Percentiles rank a stretch among this genome's conserved stretches.
These are phyloP conservation scores for Scutellaria minor DNA, from an alignment of 257 asterid species.

Conservation along the genomic window DNA sequence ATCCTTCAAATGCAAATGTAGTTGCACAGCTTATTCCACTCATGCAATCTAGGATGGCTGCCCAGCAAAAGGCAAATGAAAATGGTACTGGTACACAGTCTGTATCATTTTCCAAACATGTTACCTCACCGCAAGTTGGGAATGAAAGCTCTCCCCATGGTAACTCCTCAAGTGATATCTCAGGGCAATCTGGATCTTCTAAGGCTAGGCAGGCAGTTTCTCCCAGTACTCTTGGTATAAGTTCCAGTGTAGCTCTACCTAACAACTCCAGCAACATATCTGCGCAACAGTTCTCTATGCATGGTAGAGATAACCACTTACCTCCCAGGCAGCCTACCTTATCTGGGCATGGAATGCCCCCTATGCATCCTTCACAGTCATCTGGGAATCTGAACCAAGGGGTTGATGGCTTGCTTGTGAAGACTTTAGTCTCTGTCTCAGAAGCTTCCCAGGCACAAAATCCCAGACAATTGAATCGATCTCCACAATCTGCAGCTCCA, in stretches of 20 bases:
- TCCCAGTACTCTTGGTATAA: slow-evolving; percentile 56
- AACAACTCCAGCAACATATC: slow-evolving; percentile 55
- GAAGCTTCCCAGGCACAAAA: slow-evolving; percentile 68
- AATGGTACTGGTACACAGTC: slow-evolving; percentile 56
- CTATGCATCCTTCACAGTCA: slow-evolving; percentile 53
- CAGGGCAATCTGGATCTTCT: slow-evolving; percentile 80
- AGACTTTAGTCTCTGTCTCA: slow-evolving; percentile 48
- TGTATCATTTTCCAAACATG: slow-evolving; percentile 61
- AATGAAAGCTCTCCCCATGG: slow-evolving; percentile 85
- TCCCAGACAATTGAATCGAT: slow-evolving; percentile 59
- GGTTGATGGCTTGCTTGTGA: slow-evolving; percentile 56
- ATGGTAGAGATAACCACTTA: slow-evolving; percentile 70
- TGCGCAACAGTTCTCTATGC: slow-evolving; percentile 67
- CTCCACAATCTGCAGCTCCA: slow-evolving; percentile 65
- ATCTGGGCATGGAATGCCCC: slow-evolving; percentile 69
- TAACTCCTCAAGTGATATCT: slow-evolving; percentile 78
- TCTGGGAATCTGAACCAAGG: slow-evolving; percentile 70
- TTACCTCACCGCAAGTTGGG: slow-evolving; percentile 63
- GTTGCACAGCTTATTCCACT: slow-evolving; percentile 77
- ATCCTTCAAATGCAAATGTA: slow-evolving; percentile 84
- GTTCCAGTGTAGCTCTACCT: slow-evolving; percentile 50
- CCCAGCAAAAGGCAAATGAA: slow-evolving; percentile 80
- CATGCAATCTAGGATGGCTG: slow-evolving; percentile 82
- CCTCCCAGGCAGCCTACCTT: slow-evolving; percentile 72
- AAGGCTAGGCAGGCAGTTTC: slow-evolving; percentile 74